Base-by-base conservation (phyloP, 371 early-diverging fungal genomes). In the Entomophthora muscae region DNA sequence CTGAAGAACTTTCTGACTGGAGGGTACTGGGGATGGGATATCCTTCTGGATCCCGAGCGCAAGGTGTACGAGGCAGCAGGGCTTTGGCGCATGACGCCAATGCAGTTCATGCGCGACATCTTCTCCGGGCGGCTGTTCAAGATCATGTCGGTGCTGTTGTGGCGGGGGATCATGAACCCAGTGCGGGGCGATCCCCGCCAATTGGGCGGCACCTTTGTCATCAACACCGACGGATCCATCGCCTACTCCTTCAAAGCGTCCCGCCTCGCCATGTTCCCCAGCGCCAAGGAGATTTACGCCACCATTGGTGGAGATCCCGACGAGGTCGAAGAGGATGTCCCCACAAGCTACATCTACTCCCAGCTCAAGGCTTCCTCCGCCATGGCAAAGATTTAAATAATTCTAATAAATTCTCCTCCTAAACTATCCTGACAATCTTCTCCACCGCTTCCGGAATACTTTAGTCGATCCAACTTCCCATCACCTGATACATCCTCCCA, bases 21-120 rank as follows among this genome's bases (percentile, higher is more conserved):
- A 13, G 61, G 61, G 17, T 61, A 61, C 27, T 61, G 61, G 61
- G 61, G 42, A 5, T 61, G 61, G 61, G 61, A 61, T 51, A 61
- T 61, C 5, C 42, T 33, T 22, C 23, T 61, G 17, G 61, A 61
- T 24, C 33, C 61, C 12, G 61, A 61, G 27, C 1, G 26, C 12
- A 61, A 61, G 23, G 61, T 61, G 21, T 61, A 61, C 26, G 31
- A 32, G 21, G 61, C 61, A 10, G 61, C 61, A 3, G 30, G 30
- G 7, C 26, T 61, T 12, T 10, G 31, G n/a, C 12, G 27, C 12
- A 42, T 28, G 21, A 22, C 61, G 23, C 3, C 24, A 23, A 22
- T 12, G 17, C 42, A 61, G 17, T 28, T 61, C 21, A 10, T 42
- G 17, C 42, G 42, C 42, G 42, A 42, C 17, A 10, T 5, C 42